phyloP scores from a whole-genome alignment of 1,284 basidiomycete genomes.

The Stygiomarasmius scandens region DNA sequence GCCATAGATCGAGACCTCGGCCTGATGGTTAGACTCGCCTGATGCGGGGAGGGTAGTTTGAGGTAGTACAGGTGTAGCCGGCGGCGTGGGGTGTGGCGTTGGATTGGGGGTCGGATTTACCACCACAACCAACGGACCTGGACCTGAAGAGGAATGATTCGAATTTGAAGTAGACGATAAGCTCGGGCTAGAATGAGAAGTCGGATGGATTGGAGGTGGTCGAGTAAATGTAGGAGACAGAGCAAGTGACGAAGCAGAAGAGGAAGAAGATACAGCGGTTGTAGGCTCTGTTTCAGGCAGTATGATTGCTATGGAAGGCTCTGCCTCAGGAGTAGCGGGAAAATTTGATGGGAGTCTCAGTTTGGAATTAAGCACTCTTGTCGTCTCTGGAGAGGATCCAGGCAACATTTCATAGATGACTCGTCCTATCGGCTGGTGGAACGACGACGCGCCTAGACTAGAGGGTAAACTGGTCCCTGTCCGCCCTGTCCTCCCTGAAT shows the following conservation, averaged over 20 bases:
- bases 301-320: constrained; percentile 16
- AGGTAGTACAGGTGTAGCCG: constrained; percentile 12
- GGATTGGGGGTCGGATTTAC: constrained; percentile 15
- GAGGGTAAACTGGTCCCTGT: not conserved
- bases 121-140: constrained; percentile 11
- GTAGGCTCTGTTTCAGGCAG: not conserved
- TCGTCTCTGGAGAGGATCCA: constrained; percentile 28
- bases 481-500: no score
- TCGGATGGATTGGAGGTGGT: not conserved
- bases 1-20: constrained; percentile 1
- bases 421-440: constrained; percentile 44
- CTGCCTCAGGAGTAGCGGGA: constrained; percentile 16
- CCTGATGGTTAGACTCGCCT: not conserved
- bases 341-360: constrained; percentile 4
- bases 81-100: constrained; percentile 13
- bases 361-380: constrained; percentile 12
- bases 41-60: not conserved
- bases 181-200: not conserved
- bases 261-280: not conserved
- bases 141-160: constrained; percentile 3
- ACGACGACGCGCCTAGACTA: constrained; percentile 11
- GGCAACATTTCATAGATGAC: constrained; percentile 62
- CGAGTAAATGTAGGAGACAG: constrained; percentile 4
- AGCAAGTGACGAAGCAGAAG: not conserved
- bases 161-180: not conserved